Evolutionary conservation across 2,329 filamentous ascomycete genomes (phyloP).

Genomic region (Curvularia sp.): DNA sequence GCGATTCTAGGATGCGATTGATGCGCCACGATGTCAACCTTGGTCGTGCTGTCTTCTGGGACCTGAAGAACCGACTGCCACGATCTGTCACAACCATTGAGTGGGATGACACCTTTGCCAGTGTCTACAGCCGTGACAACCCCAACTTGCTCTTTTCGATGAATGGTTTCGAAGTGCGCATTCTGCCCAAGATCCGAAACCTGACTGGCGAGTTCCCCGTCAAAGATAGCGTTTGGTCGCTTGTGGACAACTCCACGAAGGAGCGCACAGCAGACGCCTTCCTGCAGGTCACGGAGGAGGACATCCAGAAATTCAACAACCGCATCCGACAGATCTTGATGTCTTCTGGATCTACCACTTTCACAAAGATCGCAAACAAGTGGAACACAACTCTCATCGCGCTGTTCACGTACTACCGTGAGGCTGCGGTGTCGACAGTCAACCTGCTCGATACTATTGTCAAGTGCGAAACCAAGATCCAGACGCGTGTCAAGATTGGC

Average conservation of each 20-base stretch:
- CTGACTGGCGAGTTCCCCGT: conserved; percentile 95
- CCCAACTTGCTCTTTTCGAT: conserved; percentile 97
- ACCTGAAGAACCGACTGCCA: conserved; percentile 94
- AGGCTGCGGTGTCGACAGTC: conserved; percentile 95
- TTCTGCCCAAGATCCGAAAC: conserved; percentile 93
- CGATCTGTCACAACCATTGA: conserved; percentile 96
- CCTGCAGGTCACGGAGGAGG: conserved; percentile 95
- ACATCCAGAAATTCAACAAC: conserved; percentile 99
- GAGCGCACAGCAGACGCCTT: conserved; percentile 97
- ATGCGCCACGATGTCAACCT: conserved; percentile 99
- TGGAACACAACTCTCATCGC: conserved; percentile 99
- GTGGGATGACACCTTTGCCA: conserved; percentile 98
- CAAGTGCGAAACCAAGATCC: conserved; percentile 99
- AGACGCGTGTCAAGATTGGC: conserved; percentile 98
- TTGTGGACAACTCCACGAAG: conserved; percentile 95
- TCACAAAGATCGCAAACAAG: conserved; percentile 99
- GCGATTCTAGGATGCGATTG: conserved; percentile 94
- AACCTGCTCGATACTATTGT: conserved; percentile 95
- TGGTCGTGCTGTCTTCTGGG: conserved; percentile 97
- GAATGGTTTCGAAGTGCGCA: conserved; percentile 96
- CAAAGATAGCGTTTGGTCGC: conserved; percentile 97
- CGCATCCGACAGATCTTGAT: conserved; percentile 97
- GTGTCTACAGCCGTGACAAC: conserved; percentile 97
- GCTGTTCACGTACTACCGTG: conserved; percentile 97
- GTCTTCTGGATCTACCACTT: conserved; percentile 98